phyloP scores from a whole-genome alignment of 2,329 filamentous ascomycete genomes.

The Cryphonectria nitschkei region DNA sequence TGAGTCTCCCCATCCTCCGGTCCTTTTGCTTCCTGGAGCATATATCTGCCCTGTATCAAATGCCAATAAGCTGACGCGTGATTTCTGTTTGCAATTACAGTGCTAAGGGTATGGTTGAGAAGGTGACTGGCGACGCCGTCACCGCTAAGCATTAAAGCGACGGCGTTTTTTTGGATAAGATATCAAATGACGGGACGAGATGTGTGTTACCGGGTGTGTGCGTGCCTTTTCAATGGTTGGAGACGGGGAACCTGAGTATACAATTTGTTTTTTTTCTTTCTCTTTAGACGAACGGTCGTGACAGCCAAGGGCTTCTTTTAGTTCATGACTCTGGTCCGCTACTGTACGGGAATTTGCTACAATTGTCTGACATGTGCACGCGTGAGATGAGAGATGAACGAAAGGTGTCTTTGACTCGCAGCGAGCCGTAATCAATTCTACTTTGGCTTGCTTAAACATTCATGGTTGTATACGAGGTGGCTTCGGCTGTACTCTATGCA shows the following conservation, averaged over 20 bases:
- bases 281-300: not conserved
- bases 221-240: not conserved
- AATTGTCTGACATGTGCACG: not conserved
- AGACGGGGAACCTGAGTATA: not conserved
- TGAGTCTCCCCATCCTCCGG: conserved; percentile 50
- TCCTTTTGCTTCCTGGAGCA: conserved; percentile 14
- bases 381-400: not conserved
- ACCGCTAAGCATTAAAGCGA: conserved; percentile 68
- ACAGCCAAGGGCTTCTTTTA: not conserved
- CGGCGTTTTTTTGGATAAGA: conserved; percentile 37
- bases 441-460: not conserved
- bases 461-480: not conserved
- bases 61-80: conserved; percentile 26
- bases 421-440: not conserved
- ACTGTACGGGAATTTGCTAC: not conserved
- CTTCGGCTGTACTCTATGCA: not conserved
- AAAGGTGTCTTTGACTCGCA: not conserved
- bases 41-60: not conserved
- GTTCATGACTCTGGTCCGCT: not conserved
- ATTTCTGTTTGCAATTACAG: conserved; percentile 41
- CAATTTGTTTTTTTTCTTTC: not conserved
- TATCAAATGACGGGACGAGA: not conserved
- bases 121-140: conserved; percentile 65
- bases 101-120: conserved; percentile 70
- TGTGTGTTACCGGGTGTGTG: not conserved